phyloP scores from a whole-genome alignment of 306 rosid genomes.

The Trifolium dubium region DNA sequence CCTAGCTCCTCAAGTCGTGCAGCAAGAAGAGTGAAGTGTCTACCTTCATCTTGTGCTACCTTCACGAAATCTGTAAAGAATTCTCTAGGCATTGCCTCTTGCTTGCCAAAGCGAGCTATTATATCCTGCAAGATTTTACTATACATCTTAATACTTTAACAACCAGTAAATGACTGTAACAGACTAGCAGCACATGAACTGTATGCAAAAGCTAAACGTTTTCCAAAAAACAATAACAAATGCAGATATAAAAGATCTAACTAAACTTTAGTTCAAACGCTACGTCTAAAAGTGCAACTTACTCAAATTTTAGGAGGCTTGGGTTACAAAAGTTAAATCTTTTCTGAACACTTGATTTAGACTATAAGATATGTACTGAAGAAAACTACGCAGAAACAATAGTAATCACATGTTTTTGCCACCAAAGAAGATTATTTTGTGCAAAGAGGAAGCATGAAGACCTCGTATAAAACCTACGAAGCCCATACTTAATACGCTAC shows the following conservation, averaged over 20 bases:
- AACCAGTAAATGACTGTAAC: neutral
- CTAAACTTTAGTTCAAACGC: constrained; percentile 18
- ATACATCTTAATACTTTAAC: neutral
- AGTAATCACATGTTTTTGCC: neutral
- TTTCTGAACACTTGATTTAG: constrained; percentile 3
- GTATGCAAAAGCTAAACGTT: constrained; percentile 11
- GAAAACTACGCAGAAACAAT: constrained; percentile 20
- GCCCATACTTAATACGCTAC: neutral
- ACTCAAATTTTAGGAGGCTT: neutral
- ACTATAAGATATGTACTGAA: neutral
- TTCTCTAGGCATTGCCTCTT: constrained; percentile 84
- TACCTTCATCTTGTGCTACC: constrained; percentile 91
- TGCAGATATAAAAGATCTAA: constrained; percentile 5
- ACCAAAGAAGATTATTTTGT: constrained; percentile 3
- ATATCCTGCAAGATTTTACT: constrained; percentile 64
- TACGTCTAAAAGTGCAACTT: constrained; percentile 6
- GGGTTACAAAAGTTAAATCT: neutral
- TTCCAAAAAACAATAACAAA: constrained; percentile 24
- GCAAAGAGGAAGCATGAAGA: constrained; percentile 9
- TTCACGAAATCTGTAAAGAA: constrained; percentile 83
- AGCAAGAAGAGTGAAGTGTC: constrained; percentile 81
- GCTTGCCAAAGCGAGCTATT: constrained; percentile 83
- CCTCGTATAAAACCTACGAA: neutral
- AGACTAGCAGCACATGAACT: constrained; percentile 1
- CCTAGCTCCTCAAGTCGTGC: constrained; percentile 74